Base-by-base conservation (phyloP, 2,329 filamentous ascomycete genomes). In the Emmonsiellopsis sp. region DNA sequence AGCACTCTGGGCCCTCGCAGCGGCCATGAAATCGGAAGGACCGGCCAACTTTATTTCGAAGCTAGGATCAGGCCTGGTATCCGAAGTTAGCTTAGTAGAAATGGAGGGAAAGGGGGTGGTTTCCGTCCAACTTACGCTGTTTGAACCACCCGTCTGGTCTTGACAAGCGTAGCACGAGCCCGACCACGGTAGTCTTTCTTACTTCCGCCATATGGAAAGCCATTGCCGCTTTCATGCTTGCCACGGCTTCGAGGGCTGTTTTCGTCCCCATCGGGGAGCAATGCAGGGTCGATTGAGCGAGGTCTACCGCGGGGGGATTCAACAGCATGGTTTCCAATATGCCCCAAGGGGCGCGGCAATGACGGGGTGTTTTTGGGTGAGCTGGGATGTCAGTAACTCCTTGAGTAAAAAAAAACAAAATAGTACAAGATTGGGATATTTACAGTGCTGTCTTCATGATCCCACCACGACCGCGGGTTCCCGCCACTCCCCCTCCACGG, bases 401-500 rank as follows among this genome's bases (percentile, higher is more conserved):
- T 27, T 1, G 21, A 3, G 5, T 32, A 5, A n/a, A 49, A 27
- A 2, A 40, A 10, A n/a, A n/a, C n/a, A n/a, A 49, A 27, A 10
- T 2, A n/a, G 27, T 17, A 49, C 17, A 21, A 36, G 21, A 40
- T 13, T 27, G 46, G 21, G 11, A 21, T 6, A 49, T 49, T 49
- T 33, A 49, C 46, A 39, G 36, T 40, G 46, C 6, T 14, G 21
- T n/a, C 10, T 14, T 49, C 21, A 7, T n/a, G 31, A 40, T 31
- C 6, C 11, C 11, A 8, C 11, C 42, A 40, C 60, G 61, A 9
- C 57, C 57, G 49, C 61, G 58, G 37, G 55, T 60, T 7, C 63
- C 64, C 34, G 54, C 53, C 21, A 60, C 58, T 42, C 63, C 64
- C 34, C 61, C 60, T 33, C 66, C 65, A 44, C 61, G 61, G 6